Evolutionary conservation across 1,139 yeast genomes (phyloP).

Genomic region (Arxiozyma bovina): DNA sequence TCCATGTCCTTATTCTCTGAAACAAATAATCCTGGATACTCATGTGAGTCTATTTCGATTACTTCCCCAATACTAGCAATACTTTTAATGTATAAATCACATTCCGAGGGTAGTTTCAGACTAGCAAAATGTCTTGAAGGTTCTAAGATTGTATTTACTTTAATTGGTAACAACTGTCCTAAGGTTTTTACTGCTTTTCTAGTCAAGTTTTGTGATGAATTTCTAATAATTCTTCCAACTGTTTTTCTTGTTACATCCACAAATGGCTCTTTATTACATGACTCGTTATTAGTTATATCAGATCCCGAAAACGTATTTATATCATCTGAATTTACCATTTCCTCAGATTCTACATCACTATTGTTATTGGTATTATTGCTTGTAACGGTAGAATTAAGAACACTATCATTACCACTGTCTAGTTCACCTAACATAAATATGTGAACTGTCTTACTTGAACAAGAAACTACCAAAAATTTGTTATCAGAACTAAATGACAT

Average conservation of each 20-base stretch:
- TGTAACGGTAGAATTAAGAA: constrained; percentile 21
- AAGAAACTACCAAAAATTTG: constrained; percentile 67
- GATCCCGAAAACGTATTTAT: constrained; percentile 7
- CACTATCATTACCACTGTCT: constrained; percentile 4
- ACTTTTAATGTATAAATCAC: constrained; percentile 9
- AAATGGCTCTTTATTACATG: constrained; percentile 44
- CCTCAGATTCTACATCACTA: constrained; percentile 34
- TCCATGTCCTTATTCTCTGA: background rate
- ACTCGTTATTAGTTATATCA: constrained; percentile 3
- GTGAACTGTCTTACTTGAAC: constrained; percentile 90
- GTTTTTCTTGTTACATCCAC: constrained; percentile 63
- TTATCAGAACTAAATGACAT: constrained; percentile 73
- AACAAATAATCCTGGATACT: constrained; percentile 21
- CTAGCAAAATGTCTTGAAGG: constrained; percentile 94
- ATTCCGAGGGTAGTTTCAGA: constrained; percentile 59
- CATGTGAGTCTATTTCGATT: constrained; percentile 13
- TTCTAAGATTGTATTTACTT: constrained; percentile 77
- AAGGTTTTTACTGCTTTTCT: constrained; percentile 80
- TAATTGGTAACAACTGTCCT: constrained; percentile 72
- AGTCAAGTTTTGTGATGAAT: constrained; percentile 42
- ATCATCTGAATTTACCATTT: constrained; percentile 32
- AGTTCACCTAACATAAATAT: constrained; percentile 53
- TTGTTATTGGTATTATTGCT: constrained; percentile 23
- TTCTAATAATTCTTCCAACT: constrained; percentile 58
- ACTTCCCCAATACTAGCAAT: constrained; percentile 18